Conservation (phyloP, 805 yeast species). For the Yarrowia sp. region DNA sequence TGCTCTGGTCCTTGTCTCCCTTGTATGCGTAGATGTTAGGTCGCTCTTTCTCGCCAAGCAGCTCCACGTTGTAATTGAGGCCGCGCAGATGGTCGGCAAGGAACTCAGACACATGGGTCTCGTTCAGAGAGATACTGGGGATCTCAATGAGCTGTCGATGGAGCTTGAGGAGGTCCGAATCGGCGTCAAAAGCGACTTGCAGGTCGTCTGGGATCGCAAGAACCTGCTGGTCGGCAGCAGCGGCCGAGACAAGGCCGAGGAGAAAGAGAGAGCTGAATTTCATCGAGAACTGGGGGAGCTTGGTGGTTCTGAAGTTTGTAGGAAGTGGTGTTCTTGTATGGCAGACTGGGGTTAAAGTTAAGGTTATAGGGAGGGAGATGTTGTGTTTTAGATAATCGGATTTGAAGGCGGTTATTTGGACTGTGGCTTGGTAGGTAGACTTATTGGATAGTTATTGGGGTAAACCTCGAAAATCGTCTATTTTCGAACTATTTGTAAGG, state of each 20-base stretch:
- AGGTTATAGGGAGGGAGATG: not conserved
- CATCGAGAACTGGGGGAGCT: not conserved
- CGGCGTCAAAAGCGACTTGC: not conserved
- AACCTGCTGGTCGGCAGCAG: slow-evolving; percentile 1
- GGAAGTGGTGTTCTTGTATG: not conserved
- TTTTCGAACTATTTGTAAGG: no score
- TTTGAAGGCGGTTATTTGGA: no score
- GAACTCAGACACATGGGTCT: slow-evolving; percentile 52
- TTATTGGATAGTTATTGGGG: no score
- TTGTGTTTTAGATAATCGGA: no score
- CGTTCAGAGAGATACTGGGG: slow-evolving; percentile 50
- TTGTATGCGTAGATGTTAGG: slow-evolving; percentile 65
- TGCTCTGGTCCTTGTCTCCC: slow-evolving; percentile 56
- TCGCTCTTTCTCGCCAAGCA: slow-evolving; percentile 51
- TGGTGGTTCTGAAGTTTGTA: not conserved
- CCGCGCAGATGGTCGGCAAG: slow-evolving; percentile 52
- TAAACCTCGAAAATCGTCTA: no score
- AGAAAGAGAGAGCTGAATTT: slow-evolving; percentile 3
- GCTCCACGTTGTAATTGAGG: slow-evolving; percentile 63
- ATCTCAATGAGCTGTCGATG: slow-evolving; percentile 52
- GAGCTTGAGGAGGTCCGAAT: slow-evolving; percentile 40
- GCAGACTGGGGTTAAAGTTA: not conserved
- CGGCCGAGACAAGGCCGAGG: not conserved
- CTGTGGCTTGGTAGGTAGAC: no score
- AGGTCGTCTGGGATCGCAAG: not conserved